Conservation (phyloP, 1,284 basidiomycete species). For the Sphaerobolus stellatus region DNA sequence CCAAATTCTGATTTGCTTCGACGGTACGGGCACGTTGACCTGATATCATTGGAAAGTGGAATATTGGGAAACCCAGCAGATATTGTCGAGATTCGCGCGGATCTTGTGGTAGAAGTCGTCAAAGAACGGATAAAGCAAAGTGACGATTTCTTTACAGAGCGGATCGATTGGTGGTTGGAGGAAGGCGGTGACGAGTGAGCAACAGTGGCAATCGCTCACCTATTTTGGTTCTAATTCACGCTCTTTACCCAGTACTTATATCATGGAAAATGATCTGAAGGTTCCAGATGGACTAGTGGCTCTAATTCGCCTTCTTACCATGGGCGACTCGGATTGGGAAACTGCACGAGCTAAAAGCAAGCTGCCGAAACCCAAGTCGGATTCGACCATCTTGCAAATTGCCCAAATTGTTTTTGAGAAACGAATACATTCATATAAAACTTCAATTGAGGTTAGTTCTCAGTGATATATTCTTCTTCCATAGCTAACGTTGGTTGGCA, state of each 20-base stretch:
- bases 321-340: slow-evolving; percentile 63
- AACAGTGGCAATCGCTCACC: too few relatives aligned
- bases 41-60: slow-evolving; percentile 51
- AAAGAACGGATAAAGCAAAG: slow-evolving; percentile 25
- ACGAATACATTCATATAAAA: slow-evolving; percentile 58
- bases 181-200: slow-evolving; percentile 89
- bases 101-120: slow-evolving; percentile 64
- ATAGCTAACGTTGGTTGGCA: background rate
- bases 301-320: slow-evolving; percentile 68
- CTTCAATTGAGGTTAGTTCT: slow-evolving; percentile 52
- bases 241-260: slow-evolving; percentile 8
- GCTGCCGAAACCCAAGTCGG: slow-evolving; percentile 73
- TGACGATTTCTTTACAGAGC: slow-evolving; percentile 41
- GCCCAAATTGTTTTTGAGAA: slow-evolving; percentile 49
- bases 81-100: slow-evolving; percentile 81
- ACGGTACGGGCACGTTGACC: slow-evolving; percentile 92
- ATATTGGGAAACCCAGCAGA: slow-evolving; percentile 78
- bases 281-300: slow-evolving; percentile 68
- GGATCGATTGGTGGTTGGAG: slow-evolving; percentile 91
- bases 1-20: slow-evolving; percentile 95
- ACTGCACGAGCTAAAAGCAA: slow-evolving; percentile 67
- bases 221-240: background rate
- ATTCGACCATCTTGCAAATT: slow-evolving; percentile 40
- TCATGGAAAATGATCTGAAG: slow-evolving; percentile 47
- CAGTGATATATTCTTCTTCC: slow-evolving; percentile 6